Evolutionary conservation across 2,329 filamentous ascomycete genomes (phyloP).

Genomic region (Tolypocladium sp.): DNA sequence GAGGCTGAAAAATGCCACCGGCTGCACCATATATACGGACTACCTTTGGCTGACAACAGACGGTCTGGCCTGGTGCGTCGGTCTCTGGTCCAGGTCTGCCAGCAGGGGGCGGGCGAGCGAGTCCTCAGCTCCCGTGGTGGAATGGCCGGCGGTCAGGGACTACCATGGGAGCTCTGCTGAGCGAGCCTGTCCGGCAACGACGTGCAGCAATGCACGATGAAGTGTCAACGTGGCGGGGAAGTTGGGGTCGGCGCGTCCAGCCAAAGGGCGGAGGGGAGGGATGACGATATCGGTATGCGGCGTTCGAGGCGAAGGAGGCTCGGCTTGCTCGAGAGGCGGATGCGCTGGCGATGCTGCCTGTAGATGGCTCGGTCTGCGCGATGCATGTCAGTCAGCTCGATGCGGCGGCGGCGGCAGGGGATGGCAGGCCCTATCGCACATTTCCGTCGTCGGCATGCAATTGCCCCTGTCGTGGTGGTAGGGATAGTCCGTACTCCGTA

Average conservation of each 20-base stretch:
- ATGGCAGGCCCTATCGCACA: neutral
- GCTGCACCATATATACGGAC: neutral
- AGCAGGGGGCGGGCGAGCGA: neutral
- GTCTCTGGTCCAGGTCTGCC: neutral
- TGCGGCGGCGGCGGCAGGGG: neutral
- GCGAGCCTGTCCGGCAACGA: constrained; percentile 1
- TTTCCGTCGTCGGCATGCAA: neutral
- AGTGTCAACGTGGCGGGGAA: constrained; percentile 11
- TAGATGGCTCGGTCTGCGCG: neutral
- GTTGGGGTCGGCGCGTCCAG: constrained; percentile 1
- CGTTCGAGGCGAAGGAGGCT: neutral
- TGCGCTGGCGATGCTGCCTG: neutral
- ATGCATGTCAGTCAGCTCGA: neutral
- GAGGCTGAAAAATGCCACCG: neutral
- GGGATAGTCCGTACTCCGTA: no score
- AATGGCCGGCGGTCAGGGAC: neutral
- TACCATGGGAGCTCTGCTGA: neutral
- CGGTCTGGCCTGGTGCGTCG: neutral
- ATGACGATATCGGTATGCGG: neutral
- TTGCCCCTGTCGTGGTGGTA: neutral
- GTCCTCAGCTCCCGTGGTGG: neutral
- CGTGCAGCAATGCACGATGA: constrained; percentile 11
- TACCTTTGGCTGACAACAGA: neutral
- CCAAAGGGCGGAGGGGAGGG: neutral
- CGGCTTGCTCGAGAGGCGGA: neutral